phyloP scores from a whole-genome alignment of 225 moss, liverwort and hornwort species.

The Polytrichum commune region DNA sequence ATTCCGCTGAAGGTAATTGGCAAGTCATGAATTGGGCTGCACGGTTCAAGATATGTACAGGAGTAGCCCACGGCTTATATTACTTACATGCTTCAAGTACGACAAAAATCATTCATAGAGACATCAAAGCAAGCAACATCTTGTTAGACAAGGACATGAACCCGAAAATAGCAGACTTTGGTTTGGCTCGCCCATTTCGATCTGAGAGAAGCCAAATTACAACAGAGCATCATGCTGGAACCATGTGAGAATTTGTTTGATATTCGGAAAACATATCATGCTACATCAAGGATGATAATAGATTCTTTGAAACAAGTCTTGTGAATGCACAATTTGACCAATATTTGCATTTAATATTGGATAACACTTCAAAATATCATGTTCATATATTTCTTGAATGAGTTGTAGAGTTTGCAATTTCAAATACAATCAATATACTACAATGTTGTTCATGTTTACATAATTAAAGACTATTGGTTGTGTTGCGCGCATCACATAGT shows the following conservation, averaged over 20 bases:
- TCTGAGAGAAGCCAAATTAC: constrained; percentile 10
- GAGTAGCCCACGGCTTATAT: not conserved
- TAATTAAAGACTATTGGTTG: no score
- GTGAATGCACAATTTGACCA: no score
- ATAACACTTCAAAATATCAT: no score
- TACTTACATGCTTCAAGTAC: constrained; percentile 20
- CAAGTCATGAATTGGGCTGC: constrained; percentile 6
- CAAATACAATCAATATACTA: no score
- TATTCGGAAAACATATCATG: no score
- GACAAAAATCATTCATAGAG: constrained; percentile 13
- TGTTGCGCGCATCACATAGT: no score
- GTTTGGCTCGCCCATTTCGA: constrained; percentile 7
- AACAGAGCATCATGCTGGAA: not conserved
- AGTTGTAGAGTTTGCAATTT: no score
- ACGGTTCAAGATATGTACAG: constrained; percentile 4
- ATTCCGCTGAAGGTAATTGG: not conserved
- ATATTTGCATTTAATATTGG: no score
- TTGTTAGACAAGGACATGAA: constrained; percentile 17
- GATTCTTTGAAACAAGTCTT: no score
- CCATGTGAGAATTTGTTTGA: not conserved
- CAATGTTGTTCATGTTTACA: no score
- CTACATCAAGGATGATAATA: no score
- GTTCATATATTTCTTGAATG: no score
- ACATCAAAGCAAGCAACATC: constrained; percentile 6
- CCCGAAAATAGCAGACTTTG: constrained; percentile 21